Evolutionary conservation across 1,284 basidiomycete genomes (phyloP), one percentile per base, ranked within the genome.

Genomic region (Ustilago hordei): DNA sequence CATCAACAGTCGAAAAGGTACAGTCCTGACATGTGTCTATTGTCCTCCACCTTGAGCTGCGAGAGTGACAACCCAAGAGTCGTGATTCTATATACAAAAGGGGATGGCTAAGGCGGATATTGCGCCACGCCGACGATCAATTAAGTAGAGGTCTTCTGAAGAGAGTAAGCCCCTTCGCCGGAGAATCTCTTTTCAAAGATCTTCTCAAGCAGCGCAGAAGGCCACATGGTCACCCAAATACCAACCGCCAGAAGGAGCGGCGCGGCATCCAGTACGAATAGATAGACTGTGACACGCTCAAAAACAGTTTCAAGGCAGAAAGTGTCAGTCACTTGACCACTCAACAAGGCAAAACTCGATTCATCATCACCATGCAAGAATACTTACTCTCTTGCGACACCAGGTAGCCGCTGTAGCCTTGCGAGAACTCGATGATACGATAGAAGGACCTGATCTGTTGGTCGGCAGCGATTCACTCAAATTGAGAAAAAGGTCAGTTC

Each of bases 351-450:
- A 32, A 32, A 19, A 31, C 31, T 4, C 4, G 13, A 28, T 2
- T 9, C 11, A 39, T 9, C 11, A 39, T 39, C 38, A 39, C 38
- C 38, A 65, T 28, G 23, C 23, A 28, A 28, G 23, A 28, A 28
- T 28, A 28, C 77, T 72, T 53, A 76, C 77, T 58, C 55, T 82
- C 80, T 43, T 75, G 64, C 3, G 71, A 70, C 13, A 73, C 59
- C 28, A 81, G 53, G 35, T 70, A 72, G 39, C 80, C 80, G 23
- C 41, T 55, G 66, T 79, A 80, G 9, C 78, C 81, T 54, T 80
- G 65, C 19, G 75, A 56, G 35, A 78, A 68, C 48, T 81, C 81
- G 52, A 80, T 63, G 35, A 78, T 80, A 12, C 81, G 67, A 43
- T 79, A 83, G 39, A 78, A 31, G 13, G 74, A 78, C 23, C 81